Evolutionary conservation across 1,284 basidiomycete species (phyloP).

Genomic region (Ceratorhiza oryzae-sativae): DNA sequence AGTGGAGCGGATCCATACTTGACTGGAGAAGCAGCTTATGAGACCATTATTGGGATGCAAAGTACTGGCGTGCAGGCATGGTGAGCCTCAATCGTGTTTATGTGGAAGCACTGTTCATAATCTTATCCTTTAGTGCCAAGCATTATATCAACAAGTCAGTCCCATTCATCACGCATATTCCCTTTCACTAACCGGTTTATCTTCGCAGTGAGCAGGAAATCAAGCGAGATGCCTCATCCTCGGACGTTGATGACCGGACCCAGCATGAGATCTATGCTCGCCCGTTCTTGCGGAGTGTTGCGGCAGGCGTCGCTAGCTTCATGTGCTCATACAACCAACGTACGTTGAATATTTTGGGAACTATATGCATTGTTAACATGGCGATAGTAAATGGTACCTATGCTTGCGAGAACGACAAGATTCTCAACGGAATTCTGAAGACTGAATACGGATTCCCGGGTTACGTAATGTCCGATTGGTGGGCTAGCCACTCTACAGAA

Average conservation of each 20-base stretch:
- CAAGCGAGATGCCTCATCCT: conserved; percentile 60
- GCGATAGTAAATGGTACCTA: conserved; percentile 71
- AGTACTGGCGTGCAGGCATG: conserved; percentile 74
- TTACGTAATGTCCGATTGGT: conserved; percentile 51
- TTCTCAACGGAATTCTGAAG: conserved; percentile 80
- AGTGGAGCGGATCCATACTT: conserved; percentile 76
- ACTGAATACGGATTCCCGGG: conserved; percentile 65
- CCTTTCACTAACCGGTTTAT: neutral
- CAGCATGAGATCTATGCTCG: conserved; percentile 75
- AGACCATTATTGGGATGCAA: conserved; percentile 79
- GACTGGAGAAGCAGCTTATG: conserved; percentile 71
- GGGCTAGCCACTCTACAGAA: conserved; percentile 41
- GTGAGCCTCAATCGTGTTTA: conserved; percentile 1
- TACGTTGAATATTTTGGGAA: neutral
- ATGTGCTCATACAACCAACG: conserved; percentile 73
- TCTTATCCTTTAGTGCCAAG: too few relatives aligned
- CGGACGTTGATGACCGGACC: conserved; percentile 79
- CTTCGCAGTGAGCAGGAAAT: conserved; percentile 69
- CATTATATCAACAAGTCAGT: conserved; percentile 62
- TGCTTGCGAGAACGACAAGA: conserved; percentile 78
- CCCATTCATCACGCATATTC: neutral
- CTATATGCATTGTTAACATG: neutral
- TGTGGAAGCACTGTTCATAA: too few relatives aligned
- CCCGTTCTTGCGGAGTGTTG: conserved; percentile 76
- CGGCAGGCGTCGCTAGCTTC: conserved; percentile 75